These are phyloP conservation scores for Phellopilus nigrolimitatus DNA, from an alignment of 1,284 basidiomycete species.

Conservation along the genomic window DNA sequence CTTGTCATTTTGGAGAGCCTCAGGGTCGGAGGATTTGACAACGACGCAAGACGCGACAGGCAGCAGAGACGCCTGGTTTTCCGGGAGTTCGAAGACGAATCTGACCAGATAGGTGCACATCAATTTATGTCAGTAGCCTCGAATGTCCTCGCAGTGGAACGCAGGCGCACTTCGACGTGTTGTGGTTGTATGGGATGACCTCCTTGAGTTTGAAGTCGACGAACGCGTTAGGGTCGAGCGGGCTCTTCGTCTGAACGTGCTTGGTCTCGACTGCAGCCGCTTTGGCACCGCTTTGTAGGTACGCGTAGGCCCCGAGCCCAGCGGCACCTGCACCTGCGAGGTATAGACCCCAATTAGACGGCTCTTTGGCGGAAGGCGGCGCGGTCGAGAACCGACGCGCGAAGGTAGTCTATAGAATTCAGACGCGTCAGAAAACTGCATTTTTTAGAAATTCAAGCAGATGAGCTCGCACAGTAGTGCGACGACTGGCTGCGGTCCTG, in stretches of 20 bases:
- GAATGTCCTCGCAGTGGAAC: slow-evolving; percentile 2
- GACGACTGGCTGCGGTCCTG: slow-evolving; percentile 5
- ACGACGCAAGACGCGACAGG: slow-evolving; percentile 71
- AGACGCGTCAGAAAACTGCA: slow-evolving; percentile 1
- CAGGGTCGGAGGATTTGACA: slow-evolving; percentile 56
- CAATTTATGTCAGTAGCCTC: background rate
- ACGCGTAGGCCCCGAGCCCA: slow-evolving; percentile 49
- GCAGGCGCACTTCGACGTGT: slow-evolving; percentile 60
- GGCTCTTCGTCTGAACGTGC: slow-evolving; percentile 49
- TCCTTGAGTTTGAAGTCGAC: slow-evolving; percentile 80
- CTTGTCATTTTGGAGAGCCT: slow-evolving; percentile 66
- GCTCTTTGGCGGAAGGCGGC: slow-evolving; percentile 36
- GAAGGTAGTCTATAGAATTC: slow-evolving; percentile 22
- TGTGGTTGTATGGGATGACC: slow-evolving; percentile 90
- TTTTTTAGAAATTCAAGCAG: background rate
- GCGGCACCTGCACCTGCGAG: slow-evolving; percentile 46
- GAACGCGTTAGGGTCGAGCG: slow-evolving; percentile 70
- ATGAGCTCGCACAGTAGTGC: slow-evolving; percentile 10
- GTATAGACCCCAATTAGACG: slow-evolving; percentile 46
- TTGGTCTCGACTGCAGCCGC: slow-evolving; percentile 23
- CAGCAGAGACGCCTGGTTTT: slow-evolving; percentile 73
- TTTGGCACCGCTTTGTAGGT: slow-evolving; percentile 29
- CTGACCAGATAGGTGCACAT: slow-evolving; percentile 30
- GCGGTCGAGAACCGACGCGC: slow-evolving; percentile 45
- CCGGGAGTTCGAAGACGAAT: slow-evolving; percentile 85